Evolutionary conservation across 768 basidiomycete genomes (phyloP).

Genomic region (Termitomyces sp.): DNA sequence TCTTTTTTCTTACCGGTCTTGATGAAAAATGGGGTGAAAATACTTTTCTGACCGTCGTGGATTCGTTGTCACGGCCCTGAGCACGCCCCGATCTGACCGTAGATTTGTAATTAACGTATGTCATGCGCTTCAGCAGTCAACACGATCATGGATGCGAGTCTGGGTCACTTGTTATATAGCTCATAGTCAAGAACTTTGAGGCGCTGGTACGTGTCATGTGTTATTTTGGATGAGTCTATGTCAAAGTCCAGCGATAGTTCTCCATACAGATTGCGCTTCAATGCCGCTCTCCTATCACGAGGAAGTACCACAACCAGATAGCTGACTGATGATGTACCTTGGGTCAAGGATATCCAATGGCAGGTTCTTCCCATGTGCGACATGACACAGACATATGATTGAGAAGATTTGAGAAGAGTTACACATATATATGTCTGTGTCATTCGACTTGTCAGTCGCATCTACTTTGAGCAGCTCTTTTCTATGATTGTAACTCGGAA

Average conservation of each 20-base stretch:
- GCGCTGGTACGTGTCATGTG: too few species aligned
- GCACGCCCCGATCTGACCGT: not conserved
- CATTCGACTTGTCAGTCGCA: not conserved
- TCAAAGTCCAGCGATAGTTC: not conserved
- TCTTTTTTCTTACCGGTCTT: not conserved
- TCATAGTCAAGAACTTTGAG: too few species aligned
- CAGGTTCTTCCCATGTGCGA: constrained; percentile 1
- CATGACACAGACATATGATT: not conserved
- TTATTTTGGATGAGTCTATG: too few species aligned
- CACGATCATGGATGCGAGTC: too few species aligned
- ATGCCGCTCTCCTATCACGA: not conserved
- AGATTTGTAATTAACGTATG: not conserved
- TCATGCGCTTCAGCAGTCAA: not conserved
- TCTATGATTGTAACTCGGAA: not conserved
- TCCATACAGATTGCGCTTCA: not conserved
- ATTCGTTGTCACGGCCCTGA: not conserved
- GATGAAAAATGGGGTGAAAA: not conserved
- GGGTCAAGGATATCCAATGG: constrained; percentile 4
- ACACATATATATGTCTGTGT: not conserved
- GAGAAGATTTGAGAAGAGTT: constrained; percentile 4
- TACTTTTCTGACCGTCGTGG: not conserved
- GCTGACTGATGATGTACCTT: not conserved
- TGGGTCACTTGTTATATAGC: too few species aligned
- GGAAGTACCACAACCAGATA: not conserved
- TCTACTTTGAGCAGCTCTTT: not conserved